A percentile compares a stretch with the other conserved stretches of the same genome.
phyloP scores from a whole-genome alignment of 208 protist species.

The Leishmania aethiopica region DNA sequence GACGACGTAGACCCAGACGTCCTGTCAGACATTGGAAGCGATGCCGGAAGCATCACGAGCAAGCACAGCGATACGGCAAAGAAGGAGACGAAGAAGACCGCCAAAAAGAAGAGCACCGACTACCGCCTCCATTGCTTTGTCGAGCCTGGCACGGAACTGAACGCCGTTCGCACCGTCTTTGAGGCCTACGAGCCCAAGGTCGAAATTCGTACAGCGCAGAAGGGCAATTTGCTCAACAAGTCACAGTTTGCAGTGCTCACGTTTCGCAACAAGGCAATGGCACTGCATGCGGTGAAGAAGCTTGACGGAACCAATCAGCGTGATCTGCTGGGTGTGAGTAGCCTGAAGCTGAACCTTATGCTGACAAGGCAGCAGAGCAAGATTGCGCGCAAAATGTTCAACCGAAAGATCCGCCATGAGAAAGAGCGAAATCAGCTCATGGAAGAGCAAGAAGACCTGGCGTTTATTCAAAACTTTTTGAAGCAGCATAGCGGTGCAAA shows the following conservation, averaged over 20 bases:
- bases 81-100: constrained; percentile 38
- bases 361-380: constrained; percentile 76
- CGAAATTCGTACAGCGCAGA: constrained; percentile 73
- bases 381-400: constrained; percentile 57
- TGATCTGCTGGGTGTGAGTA: constrained; percentile 69
- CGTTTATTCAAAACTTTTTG: constrained; percentile 76
- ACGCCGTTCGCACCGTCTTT: constrained; percentile 83
- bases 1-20: constrained; percentile 41
- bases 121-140: constrained; percentile 91
- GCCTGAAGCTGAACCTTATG: constrained; percentile 82
- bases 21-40: constrained; percentile 46
- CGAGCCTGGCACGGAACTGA: constrained; percentile 83
- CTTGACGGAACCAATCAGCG: constrained; percentile 83
- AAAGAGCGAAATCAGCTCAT: constrained; percentile 26
- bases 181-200: constrained; percentile 89
- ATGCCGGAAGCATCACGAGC: constrained; percentile 38
- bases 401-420: constrained; percentile 39
- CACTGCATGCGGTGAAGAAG: constrained; percentile 76
- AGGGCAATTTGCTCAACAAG: constrained; percentile 90
- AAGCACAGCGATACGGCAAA: constrained; percentile 24
- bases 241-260: constrained; percentile 90
- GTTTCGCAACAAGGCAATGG: constrained; percentile 89
- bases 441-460: constrained; percentile 53
- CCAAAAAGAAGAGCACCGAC: constrained; percentile 26
- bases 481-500: constrained; percentile 34